Percentiles rank a stretch among this genome's conserved stretches.
Evolutionary conservation across 2,329 filamentous ascomycete species (phyloP).

Genomic region (Aspergillus clavatus): DNA sequence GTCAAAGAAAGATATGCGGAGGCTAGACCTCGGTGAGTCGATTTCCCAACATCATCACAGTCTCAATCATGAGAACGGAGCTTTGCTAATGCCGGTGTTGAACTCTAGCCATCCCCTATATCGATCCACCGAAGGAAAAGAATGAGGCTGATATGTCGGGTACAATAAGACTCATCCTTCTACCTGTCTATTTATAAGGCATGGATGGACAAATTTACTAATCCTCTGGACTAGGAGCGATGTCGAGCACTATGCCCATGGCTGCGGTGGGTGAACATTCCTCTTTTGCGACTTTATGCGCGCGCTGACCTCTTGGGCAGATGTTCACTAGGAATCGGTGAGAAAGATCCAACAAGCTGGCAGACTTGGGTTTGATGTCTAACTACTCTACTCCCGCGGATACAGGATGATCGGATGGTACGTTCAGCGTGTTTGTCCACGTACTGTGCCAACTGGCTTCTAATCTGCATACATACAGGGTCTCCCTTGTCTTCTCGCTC

Average conservation of each 20-base stretch:
- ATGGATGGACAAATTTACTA: constrained; percentile 8
- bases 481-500: constrained; percentile 45
- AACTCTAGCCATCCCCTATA: constrained; percentile 75
- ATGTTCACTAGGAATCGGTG: constrained; percentile 90
- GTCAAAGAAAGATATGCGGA: constrained; percentile 70
- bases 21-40: constrained; percentile 64
- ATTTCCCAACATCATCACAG: not conserved
- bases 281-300: constrained; percentile 4
- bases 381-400: constrained; percentile 3
- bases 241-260: constrained; percentile 84
- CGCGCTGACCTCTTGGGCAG: constrained; percentile 34
- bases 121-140: constrained; percentile 65
- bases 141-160: constrained; percentile 65
- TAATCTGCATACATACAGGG: constrained; percentile 31
- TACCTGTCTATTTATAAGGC: not conserved
- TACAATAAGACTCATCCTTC: constrained; percentile 35
- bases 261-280: constrained; percentile 58
- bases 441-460: constrained; percentile 1
- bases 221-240: constrained; percentile 45
- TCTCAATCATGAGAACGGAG: not conserved
- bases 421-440: constrained; percentile 12
- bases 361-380: constrained; percentile 11
- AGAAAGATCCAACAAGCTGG: constrained; percentile 20
- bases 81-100: constrained; percentile 12
- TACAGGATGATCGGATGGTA: constrained; percentile 61